Evolutionary conservation across 2,329 filamentous ascomycete genomes (phyloP).

Genomic region (Parafenestella ontariensis): DNA sequence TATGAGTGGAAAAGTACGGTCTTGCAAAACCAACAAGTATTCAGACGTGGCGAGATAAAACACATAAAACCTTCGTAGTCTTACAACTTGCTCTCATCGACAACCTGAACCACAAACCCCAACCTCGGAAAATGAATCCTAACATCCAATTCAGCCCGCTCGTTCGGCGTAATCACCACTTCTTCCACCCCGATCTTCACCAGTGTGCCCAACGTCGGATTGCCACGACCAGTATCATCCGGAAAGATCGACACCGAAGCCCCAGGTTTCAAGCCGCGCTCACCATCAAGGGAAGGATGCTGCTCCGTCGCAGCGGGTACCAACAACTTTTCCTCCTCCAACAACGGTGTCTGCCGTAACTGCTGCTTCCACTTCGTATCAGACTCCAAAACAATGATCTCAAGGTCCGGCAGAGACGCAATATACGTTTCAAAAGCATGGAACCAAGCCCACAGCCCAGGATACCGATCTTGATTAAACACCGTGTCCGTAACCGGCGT

Average conservation of each 20-base stretch:
- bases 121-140: conserved; percentile 51
- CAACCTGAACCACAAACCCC: conserved; percentile 46
- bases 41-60: no score
- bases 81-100: conserved; percentile 16
- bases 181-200: conserved; percentile 51
- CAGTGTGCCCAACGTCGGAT: conserved; percentile 48
- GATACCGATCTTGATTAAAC: conserved; percentile 49
- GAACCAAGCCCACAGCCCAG: conserved; percentile 48
- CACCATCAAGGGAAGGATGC: conserved; percentile 35
- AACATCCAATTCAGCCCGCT: conserved; percentile 41
- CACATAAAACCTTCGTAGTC: no score
- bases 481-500: conserved; percentile 33
- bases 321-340: conserved; percentile 26
- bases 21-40: no score
- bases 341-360: not conserved
- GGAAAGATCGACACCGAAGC: conserved; percentile 45
- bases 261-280: conserved; percentile 40
- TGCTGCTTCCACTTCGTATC: conserved; percentile 14
- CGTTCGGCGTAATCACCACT: conserved; percentile 46
- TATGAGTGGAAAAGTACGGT: no score
- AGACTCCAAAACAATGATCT: conserved; percentile 23
- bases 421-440: conserved; percentile 43
- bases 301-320: conserved; percentile 39
- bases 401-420: conserved; percentile 32
- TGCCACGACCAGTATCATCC: conserved; percentile 50